phyloP scores from a whole-genome alignment of 345 rosid species.

The Carallia pectinifolia region DNA sequence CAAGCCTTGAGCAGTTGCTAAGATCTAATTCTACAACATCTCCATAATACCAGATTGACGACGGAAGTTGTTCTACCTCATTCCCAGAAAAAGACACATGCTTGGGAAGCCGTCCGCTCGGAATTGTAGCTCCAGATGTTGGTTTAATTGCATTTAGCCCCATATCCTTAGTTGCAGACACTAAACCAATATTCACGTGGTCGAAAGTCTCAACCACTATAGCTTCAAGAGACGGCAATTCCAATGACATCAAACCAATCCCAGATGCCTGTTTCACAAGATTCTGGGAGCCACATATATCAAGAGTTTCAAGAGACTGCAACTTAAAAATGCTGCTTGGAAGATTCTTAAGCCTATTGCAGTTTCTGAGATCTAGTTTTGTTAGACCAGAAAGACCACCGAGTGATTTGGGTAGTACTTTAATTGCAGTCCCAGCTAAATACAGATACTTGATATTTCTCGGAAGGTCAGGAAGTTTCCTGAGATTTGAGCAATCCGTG shows the following conservation, averaged over 20 bases:
- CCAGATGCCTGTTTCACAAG: not conserved
- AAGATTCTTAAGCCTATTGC: not conserved
- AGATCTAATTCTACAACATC: not conserved
- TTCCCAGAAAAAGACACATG: not conserved
- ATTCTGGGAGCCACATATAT: not conserved
- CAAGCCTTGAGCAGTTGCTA: not conserved
- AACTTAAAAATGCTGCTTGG: not conserved
- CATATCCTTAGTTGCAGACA: too few relatives aligned
- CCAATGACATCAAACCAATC: too few relatives aligned
- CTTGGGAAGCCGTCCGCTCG: not conserved
- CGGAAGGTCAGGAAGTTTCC: not conserved
- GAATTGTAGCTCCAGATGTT: too few relatives aligned
- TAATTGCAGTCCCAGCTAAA: not conserved
- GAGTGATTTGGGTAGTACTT: not conserved
- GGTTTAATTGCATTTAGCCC: too few relatives aligned
- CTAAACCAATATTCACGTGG: too few relatives aligned
- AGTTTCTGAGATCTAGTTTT: not conserved
- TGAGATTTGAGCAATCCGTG: not conserved
- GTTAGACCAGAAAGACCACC: not conserved
- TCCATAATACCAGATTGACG: not conserved
- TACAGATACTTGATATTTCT: not conserved
- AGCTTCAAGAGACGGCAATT: too few relatives aligned
- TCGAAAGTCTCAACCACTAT: too few relatives aligned
- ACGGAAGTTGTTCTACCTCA: not conserved
- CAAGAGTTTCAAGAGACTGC: not conserved